These are phyloP conservation scores for Verticillium tricorpus DNA, from an alignment of 2,329 filamentous ascomycete species.

Conservation along the genomic window DNA sequence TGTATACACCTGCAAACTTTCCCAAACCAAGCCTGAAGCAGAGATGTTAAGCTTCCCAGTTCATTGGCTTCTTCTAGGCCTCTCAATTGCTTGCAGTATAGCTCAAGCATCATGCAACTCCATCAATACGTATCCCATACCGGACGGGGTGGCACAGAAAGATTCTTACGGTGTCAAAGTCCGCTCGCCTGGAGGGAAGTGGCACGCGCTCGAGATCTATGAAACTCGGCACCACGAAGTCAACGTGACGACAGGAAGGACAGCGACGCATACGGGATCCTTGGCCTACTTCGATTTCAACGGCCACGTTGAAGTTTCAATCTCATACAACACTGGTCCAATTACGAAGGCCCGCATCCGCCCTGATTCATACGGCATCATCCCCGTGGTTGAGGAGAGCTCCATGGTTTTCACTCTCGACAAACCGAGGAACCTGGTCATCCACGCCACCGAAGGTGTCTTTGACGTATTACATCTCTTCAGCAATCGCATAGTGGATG, in stretches of 20 bases:
- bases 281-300: constrained; percentile 3
- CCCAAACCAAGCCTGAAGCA: too few relatives aligned
- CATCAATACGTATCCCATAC: neutral
- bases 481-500: constrained; percentile 13
- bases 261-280: neutral
- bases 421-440: neutral
- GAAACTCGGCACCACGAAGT: constrained; percentile 3
- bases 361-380: neutral
- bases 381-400: neutral
- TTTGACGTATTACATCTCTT: constrained; percentile 19
- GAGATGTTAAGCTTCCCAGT: neutral
- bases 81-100: neutral
- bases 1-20: too few relatives aligned
- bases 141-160: neutral
- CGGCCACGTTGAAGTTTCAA: neutral
- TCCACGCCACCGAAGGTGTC: constrained; percentile 17
- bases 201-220: neutral
- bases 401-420: neutral
- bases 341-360: neutral
- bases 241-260: constrained; percentile 2
- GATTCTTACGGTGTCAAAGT: neutral
- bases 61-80: neutral
- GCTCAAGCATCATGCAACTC: neutral
- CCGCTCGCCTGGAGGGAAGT: neutral
- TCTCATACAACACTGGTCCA: neutral